These are phyloP conservation scores for Saccharomycopsis sp. DNA, from an alignment of 805 yeast species.

Conservation along the genomic window DNA sequence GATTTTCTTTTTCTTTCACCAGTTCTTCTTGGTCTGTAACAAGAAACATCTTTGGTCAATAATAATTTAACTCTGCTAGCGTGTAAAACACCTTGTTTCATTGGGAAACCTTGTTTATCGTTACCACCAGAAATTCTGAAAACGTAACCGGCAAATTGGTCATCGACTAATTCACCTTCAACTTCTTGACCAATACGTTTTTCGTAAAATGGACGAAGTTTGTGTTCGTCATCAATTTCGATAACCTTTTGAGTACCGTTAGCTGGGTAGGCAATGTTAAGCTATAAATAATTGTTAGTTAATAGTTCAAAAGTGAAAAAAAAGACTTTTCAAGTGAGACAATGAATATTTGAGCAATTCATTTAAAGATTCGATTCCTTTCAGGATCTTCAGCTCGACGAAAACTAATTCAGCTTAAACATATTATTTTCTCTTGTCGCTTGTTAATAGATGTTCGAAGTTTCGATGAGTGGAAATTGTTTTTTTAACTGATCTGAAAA, in stretches of 20 bases:
- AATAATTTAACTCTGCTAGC: slow-evolving; percentile 98
- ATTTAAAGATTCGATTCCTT: too few relatives aligned
- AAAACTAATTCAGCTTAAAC: too few relatives aligned
- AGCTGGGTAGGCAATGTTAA: slow-evolving; percentile 99
- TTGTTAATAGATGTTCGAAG: too few relatives aligned
- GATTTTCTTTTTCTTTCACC: slow-evolving; percentile 99
- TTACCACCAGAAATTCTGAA: slow-evolving; percentile 99
- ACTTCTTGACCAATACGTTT: slow-evolving; percentile 99
- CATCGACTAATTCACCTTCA: slow-evolving; percentile 96
- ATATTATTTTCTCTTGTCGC: too few relatives aligned
- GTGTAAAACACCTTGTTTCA: slow-evolving; percentile 99
- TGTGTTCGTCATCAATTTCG: slow-evolving; percentile 99
- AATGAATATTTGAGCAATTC: too few relatives aligned
- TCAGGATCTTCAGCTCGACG: too few relatives aligned
- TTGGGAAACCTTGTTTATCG: slow-evolving; percentile 99
- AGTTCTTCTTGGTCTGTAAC: slow-evolving; percentile 99
- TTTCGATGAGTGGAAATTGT: too few relatives aligned
- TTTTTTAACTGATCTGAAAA: too few relatives aligned
- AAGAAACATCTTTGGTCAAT: slow-evolving; percentile 87
- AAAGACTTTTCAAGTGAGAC: too few relatives aligned
- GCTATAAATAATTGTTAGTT: slow-evolving; percentile 36
- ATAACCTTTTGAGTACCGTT: slow-evolving; percentile 99
- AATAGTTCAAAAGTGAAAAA: too few relatives aligned
- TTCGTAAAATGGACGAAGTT: slow-evolving; percentile 96
- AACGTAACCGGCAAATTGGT: slow-evolving; percentile 98